A percentile compares a stretch with the other conserved stretches of the same genome.
Conservation (phyloP, 768 basidiomycete species). For the Boletus rufocinnamomeus region DNA sequence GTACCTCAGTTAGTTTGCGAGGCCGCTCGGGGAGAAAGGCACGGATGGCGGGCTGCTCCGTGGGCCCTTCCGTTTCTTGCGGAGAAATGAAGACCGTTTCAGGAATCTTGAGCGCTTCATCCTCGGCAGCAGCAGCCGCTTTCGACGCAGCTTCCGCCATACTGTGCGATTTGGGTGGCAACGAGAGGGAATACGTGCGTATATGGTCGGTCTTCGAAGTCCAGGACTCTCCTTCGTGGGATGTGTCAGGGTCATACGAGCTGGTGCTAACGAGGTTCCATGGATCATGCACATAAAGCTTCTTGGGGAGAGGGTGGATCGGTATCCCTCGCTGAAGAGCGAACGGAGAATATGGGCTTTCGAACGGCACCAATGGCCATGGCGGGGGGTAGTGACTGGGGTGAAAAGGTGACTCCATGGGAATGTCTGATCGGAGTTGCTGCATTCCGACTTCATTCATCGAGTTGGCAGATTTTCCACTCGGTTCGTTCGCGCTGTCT, state of each 20-base stretch:
- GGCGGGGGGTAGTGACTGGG: constrained; percentile 38
- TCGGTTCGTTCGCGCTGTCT: not conserved
- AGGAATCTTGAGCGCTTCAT: not conserved
- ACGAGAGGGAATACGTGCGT: constrained; percentile 32
- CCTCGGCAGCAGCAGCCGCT: constrained; percentile 9
- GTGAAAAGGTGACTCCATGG: constrained; percentile 30
- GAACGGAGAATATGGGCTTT: constrained; percentile 23
- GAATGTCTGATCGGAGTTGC: not conserved
- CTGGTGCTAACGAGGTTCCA: constrained; percentile 31
- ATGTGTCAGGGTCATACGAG: too few species aligned
- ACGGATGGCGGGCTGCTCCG: constrained; percentile 29
- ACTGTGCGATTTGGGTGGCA: constrained; percentile 11
- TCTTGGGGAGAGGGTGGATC: constrained; percentile 41
- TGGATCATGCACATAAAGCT: constrained; percentile 47
- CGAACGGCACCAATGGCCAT: constrained; percentile 45
- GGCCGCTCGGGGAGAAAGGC: constrained; percentile 32
- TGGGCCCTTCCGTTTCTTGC: constrained; percentile 26
- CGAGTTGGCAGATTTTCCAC: not conserved
- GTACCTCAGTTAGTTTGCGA: constrained; percentile 20
- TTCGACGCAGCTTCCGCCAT: constrained; percentile 10
- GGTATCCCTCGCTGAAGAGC: constrained; percentile 35
- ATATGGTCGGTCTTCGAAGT: constrained; percentile 29
- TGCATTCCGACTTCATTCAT: not conserved
- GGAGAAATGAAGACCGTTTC: constrained; percentile 24
- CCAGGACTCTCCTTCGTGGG: constrained; percentile 21